Evolutionary conservation across 2,329 filamentous ascomycete species (phyloP), one percentile per base, ranked within the genome.

Genomic region (Neospermospora avenae): DNA sequence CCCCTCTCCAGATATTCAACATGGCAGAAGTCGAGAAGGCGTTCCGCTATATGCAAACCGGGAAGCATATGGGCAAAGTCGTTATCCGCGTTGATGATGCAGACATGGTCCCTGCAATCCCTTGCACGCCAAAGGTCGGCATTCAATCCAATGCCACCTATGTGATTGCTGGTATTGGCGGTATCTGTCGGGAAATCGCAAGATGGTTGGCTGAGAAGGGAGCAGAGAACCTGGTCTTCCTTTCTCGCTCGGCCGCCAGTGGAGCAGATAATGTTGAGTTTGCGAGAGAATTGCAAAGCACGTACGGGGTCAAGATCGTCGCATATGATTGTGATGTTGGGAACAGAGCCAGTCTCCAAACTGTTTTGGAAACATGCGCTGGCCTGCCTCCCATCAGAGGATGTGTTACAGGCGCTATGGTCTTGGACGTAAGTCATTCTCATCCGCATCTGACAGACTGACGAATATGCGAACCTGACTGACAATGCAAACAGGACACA

Each of bases 321-420:
- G 34, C 44, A 20, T 25, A 25, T 16, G 14, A 34, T 16, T 83
- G 81, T 68, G 77, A 84, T 57, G 77, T 83, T 2, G 73, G 77
- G 0, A 72, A 77, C 24, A 65, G 69, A 1, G 65, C 75, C 0
- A 59, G 28, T 2, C 14, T 66, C 65, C 66, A 16, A 57, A 66
- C 13, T 64, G 63, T 54, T 64, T 70, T 55, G 63, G 62, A 5
- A 42, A 48, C 54, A 68, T 67, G 65, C 68, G 64, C 7, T 49
- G 55, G 4, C 60, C 65, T 39, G 69, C 75, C 54, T 14, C 44
- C 55, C 3, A 28, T 57, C 31, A 28, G 18, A 41, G 55, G 55
- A 49, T 75, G 53, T 16, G 71, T 81, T 11, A 77, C 79, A 49
- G 74, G 74, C 18, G 74, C 77, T 8, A 80, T 80, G 77, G 77